Evolutionary conservation across 352 stramenopile genomes (phyloP).

Genomic region (Phytophthora sp.): DNA sequence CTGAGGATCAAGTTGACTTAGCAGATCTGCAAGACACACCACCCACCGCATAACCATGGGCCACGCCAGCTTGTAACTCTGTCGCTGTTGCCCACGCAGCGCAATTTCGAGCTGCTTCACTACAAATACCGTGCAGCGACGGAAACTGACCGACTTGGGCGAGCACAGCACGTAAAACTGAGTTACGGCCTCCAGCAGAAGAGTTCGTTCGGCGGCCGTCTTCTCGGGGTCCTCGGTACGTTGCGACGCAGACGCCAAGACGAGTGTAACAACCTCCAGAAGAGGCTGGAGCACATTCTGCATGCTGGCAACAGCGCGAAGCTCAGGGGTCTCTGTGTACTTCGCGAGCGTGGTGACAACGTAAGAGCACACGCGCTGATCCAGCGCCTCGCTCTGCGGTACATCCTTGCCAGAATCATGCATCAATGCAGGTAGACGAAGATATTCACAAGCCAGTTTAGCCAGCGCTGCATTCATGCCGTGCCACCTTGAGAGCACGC

Average conservation of each 20-base stretch:
- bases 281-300: constrained; percentile 65
- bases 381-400: constrained; percentile 30
- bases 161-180: constrained; percentile 71
- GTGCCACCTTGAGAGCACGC: constrained; percentile 65
- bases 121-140: constrained; percentile 74
- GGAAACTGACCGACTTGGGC: constrained; percentile 74
- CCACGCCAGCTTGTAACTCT: constrained; percentile 46
- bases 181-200: constrained; percentile 66
- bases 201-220: constrained; percentile 35
- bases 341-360: constrained; percentile 65
- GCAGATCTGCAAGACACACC: constrained; percentile 63
- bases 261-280: constrained; percentile 64
- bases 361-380: constrained; percentile 58
- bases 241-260: constrained; percentile 39
- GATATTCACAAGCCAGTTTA: constrained; percentile 68
- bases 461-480: constrained; percentile 74
- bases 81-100: constrained; percentile 37
- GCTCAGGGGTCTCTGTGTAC: constrained; percentile 65
- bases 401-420: constrained; percentile 22
- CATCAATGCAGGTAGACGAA: constrained; percentile 37
- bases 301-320: constrained; percentile 61
- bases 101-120: constrained; percentile 63
- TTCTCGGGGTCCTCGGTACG: neutral
- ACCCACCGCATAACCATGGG: constrained; percentile 78
- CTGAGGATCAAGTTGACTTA: constrained; percentile 60